Evolutionary conservation across 225 moss, liverwort and hornwort genomes (phyloP), one percentile per base, ranked within the genome.

Genomic region (Asterella californica): DNA sequence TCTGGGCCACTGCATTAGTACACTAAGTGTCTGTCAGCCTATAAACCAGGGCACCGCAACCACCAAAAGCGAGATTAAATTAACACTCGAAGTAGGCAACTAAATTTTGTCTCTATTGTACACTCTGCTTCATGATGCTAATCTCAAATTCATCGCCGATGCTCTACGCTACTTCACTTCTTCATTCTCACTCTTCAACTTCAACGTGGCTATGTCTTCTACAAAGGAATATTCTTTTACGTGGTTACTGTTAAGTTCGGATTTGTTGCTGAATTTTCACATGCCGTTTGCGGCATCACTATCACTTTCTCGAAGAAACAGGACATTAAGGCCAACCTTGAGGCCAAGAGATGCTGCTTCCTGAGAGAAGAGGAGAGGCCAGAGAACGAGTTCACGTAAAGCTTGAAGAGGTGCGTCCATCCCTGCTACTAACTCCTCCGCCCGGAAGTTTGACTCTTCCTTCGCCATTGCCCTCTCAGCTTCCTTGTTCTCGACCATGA

Each of bases 321-420:
- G 72, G 49, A 49, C 29, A 8, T 33, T 17, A 49, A 33, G 5
- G 15, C 24, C 15, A 81, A 96, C 94, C 91, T 84, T 88, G 15
- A 96, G 90, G 9, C 96, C 94, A 50, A 94, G 86, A 25, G 81
- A 76, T 24, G 85, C 85, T 80, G 91, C 94, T 70, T 94, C 94
- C 64, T 79, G 81, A 15, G 93, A 86, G 53, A 86, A 96, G 48
- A 88, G 83, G 17, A 89, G 80, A 74, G 96, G 96, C 96, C 96
- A 96, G 34, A 91, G 84, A 11, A 96, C 85, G 21, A 94, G 87
- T 76, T 96, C 96, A 47, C 96, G 84, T 83, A 96, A 82, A 33
- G 94, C 91, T 82, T 93, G 92, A 53, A 96, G 83, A 30, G 93
- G 93, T 12, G 83, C 92, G 70, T 74, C 91, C 93, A 94, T 87